Conservation (phyloP, 768 basidiomycete species). For the Leccinellum albellum region DNA sequence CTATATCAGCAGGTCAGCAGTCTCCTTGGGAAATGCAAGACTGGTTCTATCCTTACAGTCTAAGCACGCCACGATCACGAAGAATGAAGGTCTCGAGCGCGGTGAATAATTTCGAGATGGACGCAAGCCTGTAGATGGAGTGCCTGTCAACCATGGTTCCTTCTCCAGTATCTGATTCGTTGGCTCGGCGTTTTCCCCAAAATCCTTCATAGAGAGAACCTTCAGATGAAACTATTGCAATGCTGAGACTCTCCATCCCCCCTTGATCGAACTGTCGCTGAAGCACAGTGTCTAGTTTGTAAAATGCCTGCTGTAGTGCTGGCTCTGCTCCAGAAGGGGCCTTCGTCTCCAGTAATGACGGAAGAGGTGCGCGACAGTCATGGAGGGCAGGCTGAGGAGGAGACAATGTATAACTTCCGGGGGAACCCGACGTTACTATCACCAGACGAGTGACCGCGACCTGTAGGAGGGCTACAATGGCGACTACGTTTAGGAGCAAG, state of each 20-base stretch:
- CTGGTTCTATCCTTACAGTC: constrained; percentile 27
- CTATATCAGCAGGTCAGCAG: constrained; percentile 12
- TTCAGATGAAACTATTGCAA: constrained; percentile 45
- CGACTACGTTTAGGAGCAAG: constrained; percentile 11
- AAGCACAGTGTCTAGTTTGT: constrained; percentile 5
- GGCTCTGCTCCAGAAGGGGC: constrained; percentile 13
- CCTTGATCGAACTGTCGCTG: constrained; percentile 21
- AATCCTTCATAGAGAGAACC: constrained; percentile 45
- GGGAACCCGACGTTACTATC: not conserved
- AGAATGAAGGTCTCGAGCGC: constrained; percentile 47
- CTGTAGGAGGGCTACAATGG: constrained; percentile 12
- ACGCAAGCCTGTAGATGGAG: constrained; percentile 51
- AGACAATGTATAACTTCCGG: not conserved
- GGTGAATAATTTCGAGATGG: constrained; percentile 50
- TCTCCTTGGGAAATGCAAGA: not conserved
- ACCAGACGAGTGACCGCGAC: not conserved
- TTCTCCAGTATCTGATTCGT: constrained; percentile 33
- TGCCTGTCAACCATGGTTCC: constrained; percentile 34
- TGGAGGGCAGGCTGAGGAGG: not conserved
- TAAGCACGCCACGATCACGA: constrained; percentile 41
- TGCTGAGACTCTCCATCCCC: constrained; percentile 47
- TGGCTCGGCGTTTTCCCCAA: constrained; percentile 42
- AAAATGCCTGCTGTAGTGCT: constrained; percentile 7
- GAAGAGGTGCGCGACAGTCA: constrained; percentile 17
- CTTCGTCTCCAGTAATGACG: constrained; percentile 11